phyloP scores from a whole-genome alignment of 306 rosid species.

The Quercus variabilis region DNA sequence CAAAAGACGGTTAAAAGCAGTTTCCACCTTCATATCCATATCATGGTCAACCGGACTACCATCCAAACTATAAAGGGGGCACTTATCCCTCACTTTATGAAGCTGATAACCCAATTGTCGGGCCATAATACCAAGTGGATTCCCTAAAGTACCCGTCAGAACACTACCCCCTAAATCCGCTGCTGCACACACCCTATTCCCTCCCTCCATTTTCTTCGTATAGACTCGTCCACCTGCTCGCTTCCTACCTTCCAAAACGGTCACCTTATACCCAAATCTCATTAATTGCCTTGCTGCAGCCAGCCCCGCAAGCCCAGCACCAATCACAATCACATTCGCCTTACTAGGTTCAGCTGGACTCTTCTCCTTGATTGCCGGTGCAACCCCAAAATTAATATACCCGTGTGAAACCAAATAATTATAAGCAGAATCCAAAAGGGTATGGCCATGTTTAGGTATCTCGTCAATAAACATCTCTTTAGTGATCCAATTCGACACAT shows the following conservation, averaged over 20 bases:
- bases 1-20: conserved; percentile 69
- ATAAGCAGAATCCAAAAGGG: conserved; percentile 69
- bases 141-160: conserved; percentile 88
- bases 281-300: conserved; percentile 88
- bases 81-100: conserved; percentile 91
- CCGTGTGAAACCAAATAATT: conserved; percentile 75
- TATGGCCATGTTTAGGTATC: conserved; percentile 59
- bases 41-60: conserved; percentile 81
- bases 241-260: conserved; percentile 82
- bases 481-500: conserved; percentile 68
- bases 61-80: conserved; percentile 73
- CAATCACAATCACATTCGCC: conserved; percentile 59
- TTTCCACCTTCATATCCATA: conserved; percentile 85
- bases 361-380: conserved; percentile 58
- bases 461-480: conserved; percentile 63
- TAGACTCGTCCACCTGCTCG: conserved; percentile 86
- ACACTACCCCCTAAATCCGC: conserved; percentile 99
- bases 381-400: conserved; percentile 80
- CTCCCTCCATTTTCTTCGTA: conserved; percentile 94
- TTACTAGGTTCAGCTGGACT: conserved; percentile 52
- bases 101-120: conserved; percentile 70
- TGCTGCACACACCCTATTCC: conserved; percentile 74
- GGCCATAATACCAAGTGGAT: conserved; percentile 90
- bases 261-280: conserved; percentile 88
- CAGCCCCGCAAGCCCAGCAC: conserved; percentile 88